These are phyloP conservation scores for Meyerozyma sp. DNA, from an alignment of 1,139 yeast genomes.

Conservation along the genomic window DNA sequence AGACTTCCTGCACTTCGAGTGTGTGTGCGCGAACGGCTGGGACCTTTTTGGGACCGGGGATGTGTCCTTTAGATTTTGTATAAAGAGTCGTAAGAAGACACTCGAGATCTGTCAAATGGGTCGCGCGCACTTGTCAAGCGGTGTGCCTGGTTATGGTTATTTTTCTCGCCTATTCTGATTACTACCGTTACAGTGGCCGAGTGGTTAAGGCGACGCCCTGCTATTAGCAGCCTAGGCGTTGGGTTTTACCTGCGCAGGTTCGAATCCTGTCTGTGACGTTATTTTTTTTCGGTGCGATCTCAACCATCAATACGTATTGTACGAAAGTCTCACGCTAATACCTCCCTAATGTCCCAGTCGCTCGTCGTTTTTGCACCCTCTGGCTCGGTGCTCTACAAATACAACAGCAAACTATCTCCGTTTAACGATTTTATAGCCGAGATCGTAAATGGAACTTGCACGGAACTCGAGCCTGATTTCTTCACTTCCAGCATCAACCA, in stretches of 20 bases:
- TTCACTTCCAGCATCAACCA: slow-evolving; percentile 28
- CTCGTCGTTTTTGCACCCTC: slow-evolving; percentile 34
- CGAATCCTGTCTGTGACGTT: slow-evolving; percentile 4
- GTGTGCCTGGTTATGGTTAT: background rate
- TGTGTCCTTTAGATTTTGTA: too few species aligned
- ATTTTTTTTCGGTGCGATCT: background rate
- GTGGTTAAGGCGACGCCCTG: slow-evolving; percentile 33
- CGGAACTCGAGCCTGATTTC: slow-evolving; percentile 30
- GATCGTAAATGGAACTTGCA: slow-evolving; percentile 33
- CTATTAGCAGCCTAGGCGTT: slow-evolving; percentile 15
- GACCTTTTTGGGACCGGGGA: too few species aligned
- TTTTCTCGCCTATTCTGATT: background rate
- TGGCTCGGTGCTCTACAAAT: slow-evolving; percentile 34
- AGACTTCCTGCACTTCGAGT: too few species aligned
- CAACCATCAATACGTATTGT: background rate
- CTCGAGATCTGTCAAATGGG: background rate
- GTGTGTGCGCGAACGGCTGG: too few species aligned
- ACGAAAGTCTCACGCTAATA: background rate
- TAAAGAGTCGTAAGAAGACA: background rate
- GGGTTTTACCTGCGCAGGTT: slow-evolving; percentile 10
- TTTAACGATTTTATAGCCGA: slow-evolving; percentile 37
- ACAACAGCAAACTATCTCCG: slow-evolving; percentile 31
- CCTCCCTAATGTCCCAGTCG: slow-evolving; percentile 18
- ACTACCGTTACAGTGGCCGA: slow-evolving; percentile 24
- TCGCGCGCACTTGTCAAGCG: background rate